phyloP scores from a whole-genome alignment of 1,139 yeast genomes.

The Scheffersomyces insectosa region DNA sequence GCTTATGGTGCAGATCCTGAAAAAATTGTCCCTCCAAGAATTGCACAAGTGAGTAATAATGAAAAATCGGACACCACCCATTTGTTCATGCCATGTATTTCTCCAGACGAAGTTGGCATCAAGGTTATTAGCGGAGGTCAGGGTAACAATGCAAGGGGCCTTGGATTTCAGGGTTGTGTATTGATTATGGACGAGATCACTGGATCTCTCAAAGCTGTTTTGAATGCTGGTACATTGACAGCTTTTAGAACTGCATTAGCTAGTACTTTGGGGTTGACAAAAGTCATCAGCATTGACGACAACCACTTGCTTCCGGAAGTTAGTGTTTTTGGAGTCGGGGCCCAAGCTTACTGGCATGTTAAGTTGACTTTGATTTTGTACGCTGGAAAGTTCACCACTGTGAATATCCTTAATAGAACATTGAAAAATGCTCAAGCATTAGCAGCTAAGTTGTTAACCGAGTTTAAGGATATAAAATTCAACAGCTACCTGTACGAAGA shows the following conservation, averaged over 20 bases:
- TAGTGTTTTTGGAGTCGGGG: slow-evolving; percentile 63
- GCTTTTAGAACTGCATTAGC: slow-evolving; percentile 72
- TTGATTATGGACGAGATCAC: slow-evolving; percentile 48
- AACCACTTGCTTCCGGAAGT: slow-evolving; percentile 25
- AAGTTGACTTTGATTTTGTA: slow-evolving; percentile 46
- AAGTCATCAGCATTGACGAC: slow-evolving; percentile 25
- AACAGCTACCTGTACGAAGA: slow-evolving; percentile 21
- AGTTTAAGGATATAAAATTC: slow-evolving; percentile 24
- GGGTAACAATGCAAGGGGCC: slow-evolving; percentile 28
- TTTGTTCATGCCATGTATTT: slow-evolving; percentile 65
- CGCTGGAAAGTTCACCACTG: slow-evolving; percentile 30
- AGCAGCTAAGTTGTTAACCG: slow-evolving; percentile 20
- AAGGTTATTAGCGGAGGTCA: slow-evolving; percentile 54
- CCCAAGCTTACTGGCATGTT: slow-evolving; percentile 68
- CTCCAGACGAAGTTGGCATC: slow-evolving; percentile 46
- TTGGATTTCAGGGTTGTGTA: slow-evolving; percentile 56
- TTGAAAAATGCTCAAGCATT: slow-evolving; percentile 40
- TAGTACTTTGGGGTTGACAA: slow-evolving; percentile 48
- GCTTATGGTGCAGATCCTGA: slow-evolving; percentile 23
- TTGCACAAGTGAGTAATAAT: slow-evolving; percentile 28
- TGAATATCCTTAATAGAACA: slow-evolving; percentile 51
- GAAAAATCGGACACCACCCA: slow-evolving; percentile 42
- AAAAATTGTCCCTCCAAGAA: slow-evolving; percentile 38
- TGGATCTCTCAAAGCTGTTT: slow-evolving; percentile 53
- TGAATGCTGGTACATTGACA: slow-evolving; percentile 61